Evolutionary conservation across 129 eudicot genomes (phyloP).

Genomic region (Lactuca sativa): DNA sequence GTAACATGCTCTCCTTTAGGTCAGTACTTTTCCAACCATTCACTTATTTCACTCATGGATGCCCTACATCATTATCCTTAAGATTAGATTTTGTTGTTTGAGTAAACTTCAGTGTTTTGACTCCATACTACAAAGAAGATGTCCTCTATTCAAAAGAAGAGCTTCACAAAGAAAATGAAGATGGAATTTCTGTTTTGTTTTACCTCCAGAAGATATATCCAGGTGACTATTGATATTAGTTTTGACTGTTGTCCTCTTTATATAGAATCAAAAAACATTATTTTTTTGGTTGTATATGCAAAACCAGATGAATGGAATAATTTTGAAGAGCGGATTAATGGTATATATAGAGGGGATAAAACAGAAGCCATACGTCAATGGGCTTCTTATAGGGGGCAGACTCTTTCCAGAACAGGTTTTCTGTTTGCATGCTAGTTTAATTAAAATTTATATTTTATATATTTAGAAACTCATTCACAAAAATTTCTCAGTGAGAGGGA

Average conservation of each 20-base stretch:
- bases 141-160: conserved; percentile 87
- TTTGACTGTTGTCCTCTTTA: conserved; percentile 11
- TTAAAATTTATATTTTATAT: not conserved
- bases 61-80: not conserved
- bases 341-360: conserved; percentile 29
- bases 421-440: conserved; percentile 8
- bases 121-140: conserved; percentile 93
- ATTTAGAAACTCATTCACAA: conserved; percentile 22
- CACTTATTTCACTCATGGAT: not conserved
- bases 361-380: conserved; percentile 70
- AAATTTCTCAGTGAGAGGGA: conserved; percentile 76
- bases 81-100: not conserved
- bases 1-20: conserved; percentile 99
- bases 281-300: conserved; percentile 24
- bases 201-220: conserved; percentile 97
- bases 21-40: conserved; percentile 24
- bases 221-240: conserved; percentile 45
- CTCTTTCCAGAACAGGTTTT: conserved; percentile 96
- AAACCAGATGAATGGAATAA: conserved; percentile 83
- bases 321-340: conserved; percentile 51
- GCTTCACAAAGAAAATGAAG: conserved; percentile 84
- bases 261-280: conserved; percentile 7
- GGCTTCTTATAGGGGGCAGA: conserved; percentile 99
- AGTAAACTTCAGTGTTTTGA: conserved; percentile 61
- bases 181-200: conserved; percentile 85